These are phyloP conservation scores for Emmonsiellopsis sp. DNA, from an alignment of 2,329 filamentous ascomycete species.

Conservation along the genomic window DNA sequence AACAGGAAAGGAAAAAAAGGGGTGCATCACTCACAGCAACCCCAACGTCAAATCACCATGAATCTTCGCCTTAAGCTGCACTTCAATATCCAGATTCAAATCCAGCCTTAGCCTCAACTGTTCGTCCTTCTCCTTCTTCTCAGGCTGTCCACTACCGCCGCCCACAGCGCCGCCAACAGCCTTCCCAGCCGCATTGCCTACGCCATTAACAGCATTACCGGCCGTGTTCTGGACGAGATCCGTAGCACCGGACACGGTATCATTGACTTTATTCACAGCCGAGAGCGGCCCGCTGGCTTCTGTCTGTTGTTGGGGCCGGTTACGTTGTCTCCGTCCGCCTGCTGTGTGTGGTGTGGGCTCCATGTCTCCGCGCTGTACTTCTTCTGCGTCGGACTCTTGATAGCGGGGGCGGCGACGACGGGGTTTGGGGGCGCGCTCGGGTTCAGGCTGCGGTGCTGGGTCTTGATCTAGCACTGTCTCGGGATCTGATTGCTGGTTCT, in stretches of 20 bases:
- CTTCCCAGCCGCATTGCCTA: conserved; percentile 32
- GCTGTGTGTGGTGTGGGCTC: conserved; percentile 40
- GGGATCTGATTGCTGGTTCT: conserved; percentile 14
- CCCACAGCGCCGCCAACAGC: conserved; percentile 31
- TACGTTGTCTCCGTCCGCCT: conserved; percentile 47
- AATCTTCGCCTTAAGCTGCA: conserved; percentile 76
- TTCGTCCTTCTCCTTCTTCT: conserved; percentile 46
- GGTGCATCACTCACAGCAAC: conserved; percentile 54
- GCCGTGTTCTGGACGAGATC: conserved; percentile 45
- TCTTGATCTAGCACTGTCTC: conserved; percentile 38
- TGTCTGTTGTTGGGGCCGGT: conserved; percentile 40
- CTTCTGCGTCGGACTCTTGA: conserved; percentile 43
- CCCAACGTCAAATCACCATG: conserved; percentile 74
- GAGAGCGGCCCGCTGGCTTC: conserved; percentile 40
- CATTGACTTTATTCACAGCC: conserved; percentile 49
- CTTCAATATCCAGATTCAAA: conserved; percentile 72
- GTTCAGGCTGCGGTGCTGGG: conserved; percentile 35
- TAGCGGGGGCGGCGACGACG: conserved; percentile 29
- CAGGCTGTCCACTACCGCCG: conserved; percentile 25
- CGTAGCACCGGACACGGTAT: conserved; percentile 43
- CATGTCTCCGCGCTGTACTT: conserved; percentile 45
- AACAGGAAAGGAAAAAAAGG: neutral
- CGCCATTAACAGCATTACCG: conserved; percentile 37
- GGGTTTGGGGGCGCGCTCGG: conserved; percentile 22
- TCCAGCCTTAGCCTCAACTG: conserved; percentile 65